Evolutionary conservation across 2,329 filamentous ascomycete genomes (phyloP).

Genomic region (Neocucurbitaria cava): DNA sequence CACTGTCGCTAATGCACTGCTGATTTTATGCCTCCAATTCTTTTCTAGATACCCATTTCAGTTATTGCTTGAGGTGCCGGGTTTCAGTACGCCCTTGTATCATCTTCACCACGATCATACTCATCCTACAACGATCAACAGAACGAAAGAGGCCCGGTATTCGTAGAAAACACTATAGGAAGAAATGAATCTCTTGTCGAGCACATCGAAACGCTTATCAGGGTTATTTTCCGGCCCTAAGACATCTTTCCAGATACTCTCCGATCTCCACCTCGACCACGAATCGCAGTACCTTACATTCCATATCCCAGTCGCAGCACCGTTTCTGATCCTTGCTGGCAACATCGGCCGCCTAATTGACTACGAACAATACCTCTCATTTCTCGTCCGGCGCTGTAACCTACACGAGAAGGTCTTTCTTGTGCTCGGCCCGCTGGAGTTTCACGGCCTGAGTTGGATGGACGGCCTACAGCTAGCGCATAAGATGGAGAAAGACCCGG

Average conservation of each 20-base stretch:
- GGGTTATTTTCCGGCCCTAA: conserved; percentile 32
- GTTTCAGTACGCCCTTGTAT: not conserved
- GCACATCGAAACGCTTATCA: conserved; percentile 32
- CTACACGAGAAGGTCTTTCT: conserved; percentile 40
- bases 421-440: conserved; percentile 38
- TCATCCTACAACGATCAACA: not conserved
- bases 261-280: conserved; percentile 41
- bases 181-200: conserved; percentile 4
- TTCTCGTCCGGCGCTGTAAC: conserved; percentile 37
- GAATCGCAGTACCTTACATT: conserved; percentile 41
- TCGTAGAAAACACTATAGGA: not conserved
- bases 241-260: conserved; percentile 40
- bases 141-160: not conserved
- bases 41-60: not conserved
- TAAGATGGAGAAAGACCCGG: conserved; percentile 35
- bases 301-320: conserved; percentile 36
- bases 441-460: conserved; percentile 32
- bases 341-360: conserved; percentile 41
- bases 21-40: not conserved
- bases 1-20: not conserved
- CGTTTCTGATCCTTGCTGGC: conserved; percentile 39
- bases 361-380: conserved; percentile 41
- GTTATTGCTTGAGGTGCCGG: not conserved
- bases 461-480: conserved; percentile 35
- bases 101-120: not conserved